phyloP scores from a whole-genome alignment of 2,329 filamentous ascomycete species.

The Phoma sp. region DNA sequence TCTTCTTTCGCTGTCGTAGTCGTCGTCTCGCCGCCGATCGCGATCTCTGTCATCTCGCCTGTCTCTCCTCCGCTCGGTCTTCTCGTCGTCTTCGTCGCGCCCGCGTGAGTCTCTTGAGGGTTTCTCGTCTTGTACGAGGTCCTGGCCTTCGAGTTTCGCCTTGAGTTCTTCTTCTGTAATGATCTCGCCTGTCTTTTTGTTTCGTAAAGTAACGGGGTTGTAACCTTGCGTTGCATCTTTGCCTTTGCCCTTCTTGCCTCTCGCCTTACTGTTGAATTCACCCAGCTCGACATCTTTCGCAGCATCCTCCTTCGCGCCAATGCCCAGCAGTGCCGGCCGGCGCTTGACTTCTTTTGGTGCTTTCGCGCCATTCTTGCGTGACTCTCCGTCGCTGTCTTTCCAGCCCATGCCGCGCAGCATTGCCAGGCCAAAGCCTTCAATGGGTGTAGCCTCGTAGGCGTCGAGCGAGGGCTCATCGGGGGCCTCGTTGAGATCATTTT shows the following conservation, averaged over 20 bases:
- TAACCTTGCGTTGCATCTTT: constrained; percentile 59
- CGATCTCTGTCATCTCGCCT: constrained; percentile 23
- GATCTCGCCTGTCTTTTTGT: constrained; percentile 67
- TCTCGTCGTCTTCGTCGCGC: constrained; percentile 25
- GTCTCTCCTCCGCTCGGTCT: constrained; percentile 26
- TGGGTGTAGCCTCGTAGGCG: constrained; percentile 86
- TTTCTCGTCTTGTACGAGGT: constrained; percentile 52
- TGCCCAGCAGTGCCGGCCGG: constrained; percentile 81
- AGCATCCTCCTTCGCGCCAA: constrained; percentile 82
- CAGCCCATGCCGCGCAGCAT: constrained; percentile 93
- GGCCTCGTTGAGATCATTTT: constrained; percentile 71
- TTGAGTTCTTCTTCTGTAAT: constrained; percentile 68
- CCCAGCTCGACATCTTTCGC: constrained; percentile 71
- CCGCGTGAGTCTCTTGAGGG: constrained; percentile 15
- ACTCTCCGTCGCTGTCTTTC: constrained; percentile 71
- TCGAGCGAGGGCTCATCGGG: constrained; percentile 79
- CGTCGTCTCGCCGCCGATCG: constrained; percentile 26
- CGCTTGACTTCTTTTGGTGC: constrained; percentile 71
- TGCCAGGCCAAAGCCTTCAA: constrained; percentile 93
- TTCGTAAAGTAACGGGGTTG: constrained; percentile 66
- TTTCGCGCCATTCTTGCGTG: constrained; percentile 47
- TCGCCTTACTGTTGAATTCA: constrained; percentile 67
- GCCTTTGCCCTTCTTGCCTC: constrained; percentile 56
- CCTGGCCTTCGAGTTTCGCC: constrained; percentile 57
- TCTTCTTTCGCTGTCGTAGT: constrained; percentile 20